Base-by-base conservation (phyloP, 106 monocot species). In the Apostasia ramifera region DNA sequence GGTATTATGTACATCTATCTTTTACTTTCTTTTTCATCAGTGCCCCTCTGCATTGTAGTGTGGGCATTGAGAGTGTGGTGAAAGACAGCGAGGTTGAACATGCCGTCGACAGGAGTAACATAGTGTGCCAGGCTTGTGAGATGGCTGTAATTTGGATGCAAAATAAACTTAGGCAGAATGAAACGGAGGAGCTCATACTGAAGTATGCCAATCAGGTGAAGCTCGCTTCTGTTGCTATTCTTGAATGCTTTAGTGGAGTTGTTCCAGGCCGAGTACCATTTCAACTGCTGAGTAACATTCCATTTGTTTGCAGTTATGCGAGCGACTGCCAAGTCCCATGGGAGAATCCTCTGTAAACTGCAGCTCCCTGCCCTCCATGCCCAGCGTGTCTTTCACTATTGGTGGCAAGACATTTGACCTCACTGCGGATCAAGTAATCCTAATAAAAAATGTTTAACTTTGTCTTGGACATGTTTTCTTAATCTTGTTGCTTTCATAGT, bases 61-160 rank as follows among this genome's bases (percentile, higher is more conserved):
- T 67, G 61, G 88, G 86, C 61, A 95, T 95, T 42, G 67, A 86
- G 73, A 89, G 72, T 61, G 82, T 88, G 60, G 92, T 86, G 13
- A 53, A 81, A 38, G 55, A 73, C 40, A 68, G 42, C 67, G 52
- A 15, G 40, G 77, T 48, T 8, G 68, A 51, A 49, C 67, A 71
- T 40, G 38, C 66, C 37, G 43, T 66, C 75, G 71, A 60, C 8
- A 47, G 40, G 44, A 76, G 67, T 14, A 81, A 82, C 61, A 61
- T 77, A 1, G 77, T 88, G 78, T 95, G 91, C 71, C 47, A 55
- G 67, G 77, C 70, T 41, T 95, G 95, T 73, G 84, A 95, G 80
- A 92, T 86, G 86, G 76, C 81, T n/a, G 89, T 92, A 70, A 77
- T 88, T 26, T 95, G 91, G 95, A 84, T 89, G 77, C 91, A 92